Evolutionary conservation across 768 basidiomycete genomes (phyloP), one percentile per base, ranked within the genome.

Genomic region (Tylopilus felleus): DNA sequence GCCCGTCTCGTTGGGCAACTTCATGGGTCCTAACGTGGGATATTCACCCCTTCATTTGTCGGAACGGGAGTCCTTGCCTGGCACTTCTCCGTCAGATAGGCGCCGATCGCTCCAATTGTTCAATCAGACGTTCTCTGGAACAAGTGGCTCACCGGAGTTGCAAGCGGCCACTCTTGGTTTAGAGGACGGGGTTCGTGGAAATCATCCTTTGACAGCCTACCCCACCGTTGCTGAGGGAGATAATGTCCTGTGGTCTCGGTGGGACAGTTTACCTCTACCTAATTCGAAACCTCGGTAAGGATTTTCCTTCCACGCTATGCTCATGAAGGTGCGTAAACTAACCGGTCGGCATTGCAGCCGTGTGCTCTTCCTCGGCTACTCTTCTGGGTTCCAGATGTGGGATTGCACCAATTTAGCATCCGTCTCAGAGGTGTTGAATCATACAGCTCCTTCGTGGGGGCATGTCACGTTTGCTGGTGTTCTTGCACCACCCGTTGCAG

Each of bases 321-420:
- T 8, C 10, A 43, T n/a, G 44, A 36, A 53, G 38, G 49, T 53
- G 51, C 49, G 29, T 59, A 22, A 10, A 14, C 47, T 59, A 14
- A 64, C 16, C 3, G 1, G 25, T 52, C 19, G 16, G 36, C 27
- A 49, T 31, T 51, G 27, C 29, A 78, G 79, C 40, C 73, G 75
- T 23, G 59, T 84, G 7, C 74, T 85, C 12, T 64, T 86, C 47
- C 69, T 85, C 16, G 83, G 76, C 5, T 86, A 85, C 63, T 55
- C 63, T 29, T 68, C 71, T 14, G 79, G 80, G 6, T 60, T 87
- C 38, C 80, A 85, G 62, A 72, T 85, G 19, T 87, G 84, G 84
- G 83, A 86, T 58, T 81, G 80, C 59, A 74, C 78, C 13, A 74
- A 79, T 55, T 65, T 86, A 9, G 78, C 71, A 51, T 60, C 76